These are phyloP conservation scores for Acephala macrosclerotiorum DNA, from an alignment of 2,329 filamentous ascomycete genomes.

Conservation along the genomic window DNA sequence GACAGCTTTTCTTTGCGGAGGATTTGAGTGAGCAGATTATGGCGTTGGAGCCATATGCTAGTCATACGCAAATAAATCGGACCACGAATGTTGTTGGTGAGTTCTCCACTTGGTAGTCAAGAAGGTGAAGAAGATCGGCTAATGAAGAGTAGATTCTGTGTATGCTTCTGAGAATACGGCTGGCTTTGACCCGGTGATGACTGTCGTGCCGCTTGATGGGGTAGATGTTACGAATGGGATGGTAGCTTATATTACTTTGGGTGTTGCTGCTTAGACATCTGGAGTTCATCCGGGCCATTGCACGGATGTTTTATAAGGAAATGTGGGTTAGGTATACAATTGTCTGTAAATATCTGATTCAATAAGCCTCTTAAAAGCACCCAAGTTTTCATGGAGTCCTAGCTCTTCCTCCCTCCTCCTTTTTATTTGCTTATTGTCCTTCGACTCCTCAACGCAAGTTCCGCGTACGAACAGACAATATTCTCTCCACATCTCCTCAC, in stretches of 20 bases:
- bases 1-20: constrained; percentile 72
- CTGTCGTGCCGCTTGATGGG: constrained; percentile 45
- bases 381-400: too few relatives aligned
- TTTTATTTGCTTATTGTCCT: not conserved
- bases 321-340: too few relatives aligned
- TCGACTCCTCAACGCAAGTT: not conserved
- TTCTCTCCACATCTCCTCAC: not conserved
- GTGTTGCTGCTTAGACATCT: constrained; percentile 35
- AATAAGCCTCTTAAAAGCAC: too few relatives aligned
- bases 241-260: constrained; percentile 48
- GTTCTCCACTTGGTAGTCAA: not conserved
- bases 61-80: constrained; percentile 4
- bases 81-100: constrained; percentile 21
- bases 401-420: too few relatives aligned
- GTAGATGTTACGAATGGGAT: constrained; percentile 46
- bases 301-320: too few relatives aligned
- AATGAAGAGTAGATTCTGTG: not conserved
- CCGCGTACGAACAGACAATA: not conserved
- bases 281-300: too few relatives aligned
- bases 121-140: not conserved
- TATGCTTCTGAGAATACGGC: constrained; percentile 16
- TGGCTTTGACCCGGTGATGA: constrained; percentile 45
- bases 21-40: constrained; percentile 60
- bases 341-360: too few relatives aligned
- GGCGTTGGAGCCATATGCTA: constrained; percentile 52